Percentiles rank a stretch among this genome's conserved stretches.
phyloP scores from a whole-genome alignment of 345 rosid species.

The Lepidium africanum region DNA sequence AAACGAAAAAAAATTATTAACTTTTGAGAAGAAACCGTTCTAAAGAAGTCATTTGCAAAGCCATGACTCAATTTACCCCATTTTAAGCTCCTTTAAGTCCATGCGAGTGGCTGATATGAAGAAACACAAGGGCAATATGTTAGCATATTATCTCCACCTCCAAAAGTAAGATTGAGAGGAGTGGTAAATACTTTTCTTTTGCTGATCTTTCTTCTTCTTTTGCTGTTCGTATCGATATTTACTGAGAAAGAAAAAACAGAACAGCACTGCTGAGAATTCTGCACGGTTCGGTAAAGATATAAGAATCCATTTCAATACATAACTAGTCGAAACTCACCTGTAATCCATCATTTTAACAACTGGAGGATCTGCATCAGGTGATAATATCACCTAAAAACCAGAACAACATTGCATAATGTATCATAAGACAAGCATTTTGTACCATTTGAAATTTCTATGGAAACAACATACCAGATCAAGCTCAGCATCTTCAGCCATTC shows the following conservation, averaged over 20 bases:
- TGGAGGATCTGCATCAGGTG: slow-evolving; percentile 95
- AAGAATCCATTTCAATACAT: slow-evolving; percentile 3
- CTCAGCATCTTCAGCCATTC: slow-evolving; percentile 77
- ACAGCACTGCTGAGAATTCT: background rate
- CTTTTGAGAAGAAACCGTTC: background rate
- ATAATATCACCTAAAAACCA: slow-evolving; percentile 61
- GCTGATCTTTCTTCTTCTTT: slow-evolving; percentile 78
- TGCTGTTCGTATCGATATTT: slow-evolving; percentile 76
- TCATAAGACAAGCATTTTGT: background rate
- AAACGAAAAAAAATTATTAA: slow-evolving; percentile 2
- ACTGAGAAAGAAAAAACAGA: slow-evolving; percentile 30
- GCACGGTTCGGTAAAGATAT: background rate
- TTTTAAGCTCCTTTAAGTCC: slow-evolving; percentile 85
- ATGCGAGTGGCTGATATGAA: slow-evolving; percentile 49
- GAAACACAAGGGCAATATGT: slow-evolving; percentile 4
- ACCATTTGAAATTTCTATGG: background rate
- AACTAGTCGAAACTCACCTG: slow-evolving; percentile 31
- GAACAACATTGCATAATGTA: background rate
- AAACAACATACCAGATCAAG: slow-evolving; percentile 69
- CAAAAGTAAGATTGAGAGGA: slow-evolving; percentile 24
- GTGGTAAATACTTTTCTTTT: slow-evolving; percentile 68
- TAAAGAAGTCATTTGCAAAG: background rate
- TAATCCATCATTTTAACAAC: slow-evolving; percentile 91
- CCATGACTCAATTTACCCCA: slow-evolving; percentile 48
- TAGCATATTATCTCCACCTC: background rate